These are phyloP conservation scores for Clathrospora elynae DNA, from an alignment of 2,329 filamentous ascomycete genomes.

Conservation along the genomic window DNA sequence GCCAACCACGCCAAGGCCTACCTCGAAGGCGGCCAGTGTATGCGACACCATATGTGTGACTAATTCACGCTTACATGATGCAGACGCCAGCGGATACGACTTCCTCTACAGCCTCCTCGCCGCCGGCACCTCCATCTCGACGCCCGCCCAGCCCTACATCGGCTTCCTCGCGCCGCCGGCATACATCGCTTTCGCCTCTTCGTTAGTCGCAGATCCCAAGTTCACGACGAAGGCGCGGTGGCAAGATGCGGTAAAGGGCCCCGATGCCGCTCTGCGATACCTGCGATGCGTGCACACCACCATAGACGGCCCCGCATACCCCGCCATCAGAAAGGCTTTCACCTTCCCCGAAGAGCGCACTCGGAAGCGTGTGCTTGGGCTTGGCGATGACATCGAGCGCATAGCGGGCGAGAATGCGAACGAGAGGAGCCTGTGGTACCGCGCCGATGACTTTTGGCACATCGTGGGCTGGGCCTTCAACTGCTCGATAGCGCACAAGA, in stretches of 20 bases:
- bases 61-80: constrained; percentile 5
- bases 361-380: constrained; percentile 31
- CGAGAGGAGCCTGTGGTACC: constrained; percentile 70
- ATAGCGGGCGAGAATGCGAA: constrained; percentile 60
- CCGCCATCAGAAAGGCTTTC: constrained; percentile 74
- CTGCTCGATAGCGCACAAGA: constrained; percentile 74
- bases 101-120: constrained; percentile 44
- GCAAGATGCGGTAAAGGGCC: constrained; percentile 64
- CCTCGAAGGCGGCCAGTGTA: constrained; percentile 44
- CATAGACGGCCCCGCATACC: constrained; percentile 68
- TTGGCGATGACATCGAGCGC: constrained; percentile 49
- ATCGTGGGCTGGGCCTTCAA: constrained; percentile 92
- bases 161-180: constrained; percentile 70
- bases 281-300: constrained; percentile 69
- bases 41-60: background rate
- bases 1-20: constrained; percentile 46
- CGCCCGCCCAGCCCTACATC: constrained; percentile 47
- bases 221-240: constrained; percentile 75
- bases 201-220: constrained; percentile 78
- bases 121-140: constrained; percentile 41
- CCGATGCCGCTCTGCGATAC: constrained; percentile 70
- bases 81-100: constrained; percentile 42
- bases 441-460: constrained; percentile 87
- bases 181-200: constrained; percentile 77
- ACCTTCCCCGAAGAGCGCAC: constrained; percentile 57